Evolutionary conservation across 192 early-diverging fungal genomes (phyloP), one percentile per base, ranked within the genome.

Genomic region (Entomortierella beljakovae): DNA sequence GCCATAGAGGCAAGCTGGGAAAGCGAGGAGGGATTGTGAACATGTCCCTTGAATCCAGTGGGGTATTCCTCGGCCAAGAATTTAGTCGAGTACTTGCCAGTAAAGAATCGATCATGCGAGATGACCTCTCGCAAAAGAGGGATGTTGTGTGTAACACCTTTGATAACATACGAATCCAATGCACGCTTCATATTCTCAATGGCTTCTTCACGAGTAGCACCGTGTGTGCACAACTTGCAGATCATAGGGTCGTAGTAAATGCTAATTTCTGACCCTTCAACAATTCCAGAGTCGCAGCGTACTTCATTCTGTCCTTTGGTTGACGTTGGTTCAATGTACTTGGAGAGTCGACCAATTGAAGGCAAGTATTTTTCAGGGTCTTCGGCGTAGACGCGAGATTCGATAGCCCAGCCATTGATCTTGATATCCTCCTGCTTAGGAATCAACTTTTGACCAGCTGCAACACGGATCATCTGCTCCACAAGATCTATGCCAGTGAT

Each of bases 241-340:
- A 98, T 94, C 84, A 98, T 88, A 35, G 97, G 96, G 70, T 98
- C 97, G 81, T 98, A 98, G 85, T 96, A 94, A 33, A 98, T 93
- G n/a, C 87, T 84, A 68, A 98, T 96, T 80, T 96, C 94, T n/a
- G 89, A 90, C 6, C 97, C 97, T 71, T 97, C 95, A 16, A 91
- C 85, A 56, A 97, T 89, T 32, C 97, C 97, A 71, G 93, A 95
- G 82, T 98, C 97, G 83, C 94, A 96, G n/a, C 97, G 90, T 33
- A 95, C 90, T 25, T 91, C 84, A 72, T 82, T 70, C 32, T 83
- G 75, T 37, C 67, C 70, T 43, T 70, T 83, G 38, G 73, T 64
- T 11, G 67, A 81, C 22, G 53, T 59, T 0, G 97, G 95, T 73
- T 98, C 97, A 31, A 90, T 89, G 84, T 98, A 98, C 77, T 88